Base-by-base conservation (phyloP, 1,284 basidiomycete genomes). In the Ustilago nuda region DNA sequence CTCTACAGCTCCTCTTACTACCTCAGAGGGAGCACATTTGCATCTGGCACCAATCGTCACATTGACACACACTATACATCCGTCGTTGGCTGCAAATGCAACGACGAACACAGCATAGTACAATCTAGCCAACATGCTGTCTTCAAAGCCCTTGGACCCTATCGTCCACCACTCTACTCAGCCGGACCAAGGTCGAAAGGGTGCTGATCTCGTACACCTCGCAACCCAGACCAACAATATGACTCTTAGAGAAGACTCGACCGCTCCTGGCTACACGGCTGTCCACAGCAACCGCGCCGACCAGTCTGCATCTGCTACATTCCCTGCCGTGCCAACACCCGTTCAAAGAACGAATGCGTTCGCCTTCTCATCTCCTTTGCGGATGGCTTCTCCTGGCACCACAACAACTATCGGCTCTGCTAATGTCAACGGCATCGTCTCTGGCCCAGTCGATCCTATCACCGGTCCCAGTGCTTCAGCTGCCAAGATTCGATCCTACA, bases 101-200 rank as follows among this genome's bases (percentile, higher is more conserved):
- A 46, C 52, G 52, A 45, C 52, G 43, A 53, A 33, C 39, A n/a
- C 39, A 8, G 17, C 56, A 50, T 36, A 33, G 8, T 32, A 35
- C 13, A 13, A n/a, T 12, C 5, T 23, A 12, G 35, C 32, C 48
- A 61, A 37, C 41, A 80, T 80, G 79, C 52, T 80, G n/a, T 79
- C 79, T 23, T 65, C 77, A 41, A 72, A 68, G 54, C 79, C 77
- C n/a, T 79, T 79, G 75, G 65, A 74, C 19, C 68, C 68, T 17
- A 79, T 79, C 72, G 58, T 79, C 61, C 58, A 67, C 35, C 76
- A 78, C 36, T 36, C 64, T 13, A 43, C 68, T 9, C 59, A 72
- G 9, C 56, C 66, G 0, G 63, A 77, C 17, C 36, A 66, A 37
- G 45, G 58, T 27, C 56, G 41, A 15, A 48, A 65, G 5, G 64